Evolutionary conservation across 768 basidiomycete genomes (phyloP).

Genomic region (Calocera cornea): DNA sequence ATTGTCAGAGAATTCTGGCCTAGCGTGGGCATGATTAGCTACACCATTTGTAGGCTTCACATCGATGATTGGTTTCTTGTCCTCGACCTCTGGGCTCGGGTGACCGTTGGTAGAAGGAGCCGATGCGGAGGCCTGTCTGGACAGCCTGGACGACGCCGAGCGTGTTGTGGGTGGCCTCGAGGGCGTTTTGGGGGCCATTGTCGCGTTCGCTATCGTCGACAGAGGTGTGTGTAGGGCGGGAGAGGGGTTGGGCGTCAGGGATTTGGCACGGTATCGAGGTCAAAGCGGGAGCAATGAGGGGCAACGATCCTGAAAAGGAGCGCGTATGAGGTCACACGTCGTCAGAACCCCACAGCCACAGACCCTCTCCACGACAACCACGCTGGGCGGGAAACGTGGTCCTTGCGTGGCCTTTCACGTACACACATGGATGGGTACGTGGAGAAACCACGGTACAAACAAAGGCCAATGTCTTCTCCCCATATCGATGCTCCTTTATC

Average conservation of each 20-base stretch:
- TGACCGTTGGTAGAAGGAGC: neutral
- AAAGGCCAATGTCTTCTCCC: no score
- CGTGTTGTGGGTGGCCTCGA: neutral
- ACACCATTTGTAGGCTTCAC: neutral
- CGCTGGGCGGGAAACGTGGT: no score
- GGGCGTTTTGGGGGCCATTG: slow-evolving; percentile 1
- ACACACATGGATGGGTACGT: no score
- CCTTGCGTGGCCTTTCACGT: no score
- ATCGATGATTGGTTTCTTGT: neutral
- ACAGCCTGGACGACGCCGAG: neutral
- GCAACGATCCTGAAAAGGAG: neutral
- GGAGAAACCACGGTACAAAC: no score
- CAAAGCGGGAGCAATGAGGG: neutral
- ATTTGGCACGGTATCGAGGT: neutral
- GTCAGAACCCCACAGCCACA: neutral
- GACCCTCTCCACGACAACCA: neutral
- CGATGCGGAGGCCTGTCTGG: neutral
- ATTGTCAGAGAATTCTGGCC: neutral
- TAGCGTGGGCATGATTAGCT: neutral
- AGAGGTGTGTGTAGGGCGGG: neutral
- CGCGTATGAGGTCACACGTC: neutral
- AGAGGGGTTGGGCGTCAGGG: neutral
- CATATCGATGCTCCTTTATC: no score
- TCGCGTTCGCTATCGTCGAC: neutral
- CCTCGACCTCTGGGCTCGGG: neutral